Evolutionary conservation across 805 yeast genomes (phyloP), one percentile per base, ranked within the genome.

Genomic region (Wickerhamia fluorescens): DNA sequence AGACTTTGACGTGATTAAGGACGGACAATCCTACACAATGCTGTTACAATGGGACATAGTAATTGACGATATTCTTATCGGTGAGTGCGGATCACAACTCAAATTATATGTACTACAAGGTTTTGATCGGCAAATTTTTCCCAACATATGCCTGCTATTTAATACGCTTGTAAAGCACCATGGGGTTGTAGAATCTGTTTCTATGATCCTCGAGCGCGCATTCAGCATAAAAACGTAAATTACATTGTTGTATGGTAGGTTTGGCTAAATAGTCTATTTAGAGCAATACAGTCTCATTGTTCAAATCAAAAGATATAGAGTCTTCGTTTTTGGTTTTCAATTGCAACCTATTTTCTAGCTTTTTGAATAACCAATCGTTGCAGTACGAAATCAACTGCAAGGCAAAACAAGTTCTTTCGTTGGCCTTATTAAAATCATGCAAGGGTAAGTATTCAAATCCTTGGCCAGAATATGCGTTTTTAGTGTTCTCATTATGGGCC

Each of bases 1-100:
- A 11, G 38, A 34, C 15, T 43, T 56, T 14, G n/a, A n/a, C n/a
- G 18, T 14, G 4, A 20, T 46, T 14, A 21, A 26, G 27, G 20
- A 23, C 18, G 28, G 28, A 14, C n/a, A 13, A n/a, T 37, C 35
- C 10, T 15, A 13, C 16, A 22, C 56, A 5, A 25, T 9, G 5
- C n/a, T n/a, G n/a, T n/a, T n/a, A n/a, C n/a, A n/a, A n/a, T 56
- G 61, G 61, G 44, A 48, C 17, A 44, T 57, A 6, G 31, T 41
- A 2, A 23, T 56, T 4, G 23, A 31, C 4, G 46, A 53, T 26
- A 23, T 34, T 4, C 28, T 46, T 2, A 35, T 41, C 2, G 56
- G 50, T 8, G 44, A 44, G 14, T 56, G 59, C 38, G 45, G 44
- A 14, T 41, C 53, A 1, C 27, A 41, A n/a, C n/a, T n/a, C n/a